Conservation (phyloP, 2,329 filamentous ascomycete species). For the Trematosphaeria pertusa region DNA sequence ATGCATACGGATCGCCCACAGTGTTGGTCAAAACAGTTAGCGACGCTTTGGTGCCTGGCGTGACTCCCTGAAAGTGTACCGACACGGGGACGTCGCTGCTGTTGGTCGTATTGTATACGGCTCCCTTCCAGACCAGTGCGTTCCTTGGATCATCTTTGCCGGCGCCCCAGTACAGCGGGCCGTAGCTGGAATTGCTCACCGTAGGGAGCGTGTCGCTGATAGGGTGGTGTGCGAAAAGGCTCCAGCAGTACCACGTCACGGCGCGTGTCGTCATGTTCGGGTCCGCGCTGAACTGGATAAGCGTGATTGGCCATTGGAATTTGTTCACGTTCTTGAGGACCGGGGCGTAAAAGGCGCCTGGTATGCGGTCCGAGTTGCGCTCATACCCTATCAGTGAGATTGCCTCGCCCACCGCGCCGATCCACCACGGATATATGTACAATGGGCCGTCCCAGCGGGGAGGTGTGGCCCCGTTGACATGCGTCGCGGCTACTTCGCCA, state of each 20-base stretch:
- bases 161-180: slow-evolving; percentile 56
- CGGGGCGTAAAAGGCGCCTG: slow-evolving; percentile 53
- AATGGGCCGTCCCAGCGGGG: slow-evolving; percentile 34
- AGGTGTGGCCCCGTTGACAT: slow-evolving; percentile 35
- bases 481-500: slow-evolving; percentile 45
- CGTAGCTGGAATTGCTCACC: slow-evolving; percentile 44
- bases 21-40: slow-evolving; percentile 55
- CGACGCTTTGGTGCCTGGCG: slow-evolving; percentile 31
- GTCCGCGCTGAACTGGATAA: slow-evolving; percentile 52
- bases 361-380: slow-evolving; percentile 67
- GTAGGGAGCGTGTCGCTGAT: slow-evolving; percentile 56
- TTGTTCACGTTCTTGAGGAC: slow-evolving; percentile 44
- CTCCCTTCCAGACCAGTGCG: slow-evolving; percentile 54
- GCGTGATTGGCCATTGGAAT: slow-evolving; percentile 46
- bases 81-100: slow-evolving; percentile 26
- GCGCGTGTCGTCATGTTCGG: slow-evolving; percentile 38
- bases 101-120: slow-evolving; percentile 58
- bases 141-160: slow-evolving; percentile 43
- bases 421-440: slow-evolving; percentile 49
- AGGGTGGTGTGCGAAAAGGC: slow-evolving; percentile 50
- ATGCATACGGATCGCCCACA: slow-evolving; percentile 45
- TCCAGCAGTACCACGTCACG: slow-evolving; percentile 45
- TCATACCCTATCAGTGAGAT: slow-evolving; percentile 71
- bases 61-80: slow-evolving; percentile 38
- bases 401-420: slow-evolving; percentile 68